Evolutionary conservation across 164 flowering plant genomes (phyloP).

Genomic region (Magnolia kwangsiensis): DNA sequence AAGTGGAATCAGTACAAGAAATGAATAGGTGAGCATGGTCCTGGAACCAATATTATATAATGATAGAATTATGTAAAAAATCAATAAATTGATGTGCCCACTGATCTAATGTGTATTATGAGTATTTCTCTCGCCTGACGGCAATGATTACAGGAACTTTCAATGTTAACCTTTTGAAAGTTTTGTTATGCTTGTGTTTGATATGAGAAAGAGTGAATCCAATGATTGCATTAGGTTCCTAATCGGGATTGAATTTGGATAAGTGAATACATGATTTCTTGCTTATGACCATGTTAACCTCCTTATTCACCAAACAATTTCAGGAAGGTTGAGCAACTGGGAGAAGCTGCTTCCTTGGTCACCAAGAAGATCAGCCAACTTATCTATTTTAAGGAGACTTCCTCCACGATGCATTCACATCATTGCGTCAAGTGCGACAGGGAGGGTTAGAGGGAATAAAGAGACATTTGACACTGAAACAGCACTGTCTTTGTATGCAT

Average conservation of each 20-base stretch:
- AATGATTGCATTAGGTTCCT: not conserved
- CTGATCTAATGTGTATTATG: no score
- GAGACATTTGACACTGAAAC: constrained; percentile 14
- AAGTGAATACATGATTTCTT: not conserved
- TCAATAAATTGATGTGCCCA: no score
- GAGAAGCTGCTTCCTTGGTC: constrained; percentile 13
- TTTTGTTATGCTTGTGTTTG: constrained; percentile 3
- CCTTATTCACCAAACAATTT: not conserved
- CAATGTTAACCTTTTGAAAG: no score
- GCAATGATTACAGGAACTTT: no score
- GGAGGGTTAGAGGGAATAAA: constrained; percentile 6
- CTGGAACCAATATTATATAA: no score
- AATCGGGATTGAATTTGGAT: not conserved
- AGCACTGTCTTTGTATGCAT: constrained; percentile 11
- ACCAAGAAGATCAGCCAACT: constrained; percentile 5
- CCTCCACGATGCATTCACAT: constrained; percentile 6
- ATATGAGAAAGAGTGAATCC: not conserved
- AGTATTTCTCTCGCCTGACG: no score
- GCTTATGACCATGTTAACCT: not conserved
- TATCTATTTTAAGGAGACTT: constrained; percentile 3
- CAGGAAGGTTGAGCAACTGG: constrained; percentile 18
- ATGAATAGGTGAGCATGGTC: no score
- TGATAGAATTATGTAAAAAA: no score
- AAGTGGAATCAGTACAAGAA: no score
- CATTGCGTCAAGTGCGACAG: constrained; percentile 8